A percentile compares a stretch with the other conserved stretches of the same genome.
Evolutionary conservation across 495 filamentous ascomycete genomes (phyloP).

Genomic region (Daldinia childiae): DNA sequence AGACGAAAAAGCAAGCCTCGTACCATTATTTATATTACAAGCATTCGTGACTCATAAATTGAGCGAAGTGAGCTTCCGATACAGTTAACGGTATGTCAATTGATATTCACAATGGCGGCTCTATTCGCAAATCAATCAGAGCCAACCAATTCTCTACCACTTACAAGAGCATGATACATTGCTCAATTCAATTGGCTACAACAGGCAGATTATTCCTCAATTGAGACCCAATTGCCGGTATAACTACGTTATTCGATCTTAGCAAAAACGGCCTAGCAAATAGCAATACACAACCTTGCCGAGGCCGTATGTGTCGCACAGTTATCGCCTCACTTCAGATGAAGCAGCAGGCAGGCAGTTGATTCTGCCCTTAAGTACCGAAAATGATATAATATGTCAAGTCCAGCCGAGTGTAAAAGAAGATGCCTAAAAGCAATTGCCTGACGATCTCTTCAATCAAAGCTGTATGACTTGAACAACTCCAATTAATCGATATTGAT

Average conservation of each 20-base stretch:
- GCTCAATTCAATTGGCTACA: constrained; percentile 27
- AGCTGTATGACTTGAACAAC: constrained; percentile 9
- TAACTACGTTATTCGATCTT: constrained; percentile 16
- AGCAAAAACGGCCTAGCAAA: constrained; percentile 12
- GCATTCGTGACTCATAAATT: neutral
- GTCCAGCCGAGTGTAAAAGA: constrained; percentile 14
- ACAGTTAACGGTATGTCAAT: constrained; percentile 2
- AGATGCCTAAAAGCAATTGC: constrained; percentile 38
- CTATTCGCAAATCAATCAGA: neutral
- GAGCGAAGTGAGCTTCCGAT: neutral
- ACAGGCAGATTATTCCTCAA: constrained; percentile 10
- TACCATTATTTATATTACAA: neutral
- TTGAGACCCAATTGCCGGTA: constrained; percentile 38
- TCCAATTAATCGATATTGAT: constrained; percentile 13
- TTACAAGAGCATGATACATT: constrained; percentile 5
- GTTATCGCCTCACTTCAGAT: constrained; percentile 29
- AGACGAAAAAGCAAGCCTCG: constrained; percentile 10
- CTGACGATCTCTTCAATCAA: constrained; percentile 28
- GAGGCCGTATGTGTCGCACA: neutral
- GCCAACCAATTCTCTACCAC: neutral
- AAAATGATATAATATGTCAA: constrained; percentile 11
- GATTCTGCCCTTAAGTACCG: constrained; percentile 26
- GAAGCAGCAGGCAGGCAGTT: constrained; percentile 13
- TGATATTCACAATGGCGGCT: neutral
- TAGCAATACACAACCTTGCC: constrained; percentile 10